phyloP scores from a whole-genome alignment of 805 yeast species.

The Cyberlindnera japonica region DNA sequence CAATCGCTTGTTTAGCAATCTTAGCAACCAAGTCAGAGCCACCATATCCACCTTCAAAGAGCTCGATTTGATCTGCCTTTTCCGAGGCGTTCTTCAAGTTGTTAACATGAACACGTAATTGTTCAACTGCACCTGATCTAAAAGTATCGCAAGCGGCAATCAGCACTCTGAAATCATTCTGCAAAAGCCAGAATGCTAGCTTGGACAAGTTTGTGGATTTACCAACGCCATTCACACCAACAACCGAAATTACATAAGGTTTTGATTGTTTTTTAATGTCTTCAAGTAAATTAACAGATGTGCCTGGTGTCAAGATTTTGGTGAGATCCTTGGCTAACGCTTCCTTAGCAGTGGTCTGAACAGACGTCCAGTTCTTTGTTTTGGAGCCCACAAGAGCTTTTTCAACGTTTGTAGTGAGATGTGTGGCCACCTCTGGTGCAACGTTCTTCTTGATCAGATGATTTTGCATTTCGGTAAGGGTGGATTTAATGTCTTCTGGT shows the following conservation, averaged over 20 bases:
- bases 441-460: conserved; percentile 84
- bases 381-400: conserved; percentile 67
- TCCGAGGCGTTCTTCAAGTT: conserved; percentile 69
- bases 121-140: conserved; percentile 98
- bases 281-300: conserved; percentile 80
- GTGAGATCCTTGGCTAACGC: conserved; percentile 57
- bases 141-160: conserved; percentile 98
- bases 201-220: conserved; percentile 94
- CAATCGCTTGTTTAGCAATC: conserved; percentile 87
- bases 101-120: conserved; percentile 87
- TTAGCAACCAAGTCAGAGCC: conserved; percentile 92
- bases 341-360: conserved; percentile 69
- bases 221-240: conserved; percentile 98
- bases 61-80: conserved; percentile 47
- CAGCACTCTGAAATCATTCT: conserved; percentile 79
- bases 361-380: conserved; percentile 69
- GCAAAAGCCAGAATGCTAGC: conserved; percentile 91
- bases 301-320: conserved; percentile 84
- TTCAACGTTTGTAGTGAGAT: conserved; percentile 66
- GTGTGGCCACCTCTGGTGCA: conserved; percentile 82
- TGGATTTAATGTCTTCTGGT: conserved; percentile 59
- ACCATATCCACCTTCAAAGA: conserved; percentile 94
- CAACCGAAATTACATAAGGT: conserved; percentile 95
- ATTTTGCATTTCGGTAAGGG: conserved; percentile 62
- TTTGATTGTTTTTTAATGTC: conserved; percentile 48